Evolutionary conservation across 352 stramenopile species (phyloP), one percentile per base, ranked within the genome.

Genomic region (Pythium chondricola): DNA sequence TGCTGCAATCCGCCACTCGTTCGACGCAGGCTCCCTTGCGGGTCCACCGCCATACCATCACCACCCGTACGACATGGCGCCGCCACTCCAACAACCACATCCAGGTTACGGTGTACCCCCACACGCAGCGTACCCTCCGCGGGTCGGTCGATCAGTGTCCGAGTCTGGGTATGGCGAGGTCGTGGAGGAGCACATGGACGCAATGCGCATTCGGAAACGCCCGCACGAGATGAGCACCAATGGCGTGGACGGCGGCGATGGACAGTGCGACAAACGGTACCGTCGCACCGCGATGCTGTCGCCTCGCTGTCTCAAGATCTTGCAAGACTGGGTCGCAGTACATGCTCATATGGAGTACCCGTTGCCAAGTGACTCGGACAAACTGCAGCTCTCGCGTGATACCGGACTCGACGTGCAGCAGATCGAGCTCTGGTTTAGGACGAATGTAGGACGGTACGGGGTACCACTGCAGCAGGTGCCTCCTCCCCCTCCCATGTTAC

Each of bases 351-450:
- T 75, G 39, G 73, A 91, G 40, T 86, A 75, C 45, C 73, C 74
- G 5, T 74, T 82, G 43, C 77, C 75, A 5, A 70, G 67, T 4
- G 82, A 91, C 32, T 46, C 59, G 0, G 82, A 91, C 59, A 85
- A 83, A 54, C 53, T 85, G 27, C 74, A 89, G 54, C 75, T 93
- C 9, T 81, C 74, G 27, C 65, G 70, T 26, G 77, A 89, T 22
- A 89, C 79, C 0, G 77, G 82, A 1, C 52, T 93, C 8, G 79
- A 91, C 41, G 68, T 90, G 14, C 72, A 76, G 43, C 82, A 93
- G 63, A 77, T 91, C 24, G 82, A 93, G 49, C 67, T 76, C n/a
- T 93, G 79, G 82, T 81, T 93, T 44, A 81, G 81, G 49, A 89
- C 66, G 62, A 78, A 86, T 50, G 71, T 79, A 30, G 78, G 87